phyloP scores from a whole-genome alignment of 495 filamentous ascomycete genomes.

The Aspergillus incahuasiensis region DNA sequence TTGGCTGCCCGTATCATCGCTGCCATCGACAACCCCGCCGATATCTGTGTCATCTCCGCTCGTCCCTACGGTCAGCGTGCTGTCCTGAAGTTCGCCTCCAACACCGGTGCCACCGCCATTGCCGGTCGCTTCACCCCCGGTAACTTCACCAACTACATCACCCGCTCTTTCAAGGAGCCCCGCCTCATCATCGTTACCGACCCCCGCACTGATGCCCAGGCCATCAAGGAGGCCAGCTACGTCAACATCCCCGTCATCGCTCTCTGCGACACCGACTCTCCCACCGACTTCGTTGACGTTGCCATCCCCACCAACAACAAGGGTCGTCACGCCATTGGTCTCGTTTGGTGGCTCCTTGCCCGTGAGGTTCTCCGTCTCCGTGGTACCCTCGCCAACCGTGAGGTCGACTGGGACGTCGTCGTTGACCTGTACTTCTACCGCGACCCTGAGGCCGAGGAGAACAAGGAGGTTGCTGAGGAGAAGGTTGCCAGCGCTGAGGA shows the following conservation, averaged over 20 bases:
- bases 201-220: constrained; percentile 98
- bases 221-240: constrained; percentile 99
- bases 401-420: constrained; percentile 97
- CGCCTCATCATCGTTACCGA: constrained; percentile 99
- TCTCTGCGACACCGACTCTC: constrained; percentile 98
- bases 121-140: constrained; percentile 99
- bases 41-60: constrained; percentile 98
- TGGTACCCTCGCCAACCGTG: constrained; percentile 88
- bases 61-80: constrained; percentile 99
- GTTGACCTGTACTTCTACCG: constrained; percentile 99
- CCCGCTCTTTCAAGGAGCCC: constrained; percentile 99
- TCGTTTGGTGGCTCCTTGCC: constrained; percentile 99
- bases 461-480: constrained; percentile 77
- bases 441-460: constrained; percentile 96
- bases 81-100: constrained; percentile 96
- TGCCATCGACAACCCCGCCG: constrained; percentile 97
- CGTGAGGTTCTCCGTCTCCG: constrained; percentile 98
- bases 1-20: constrained; percentile 97
- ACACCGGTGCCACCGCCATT: constrained; percentile 96
- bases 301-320: constrained; percentile 99
- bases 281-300: constrained; percentile 98
- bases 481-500: constrained; percentile 77
- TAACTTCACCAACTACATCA: constrained; percentile 99
- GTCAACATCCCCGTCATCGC: constrained; percentile 99
- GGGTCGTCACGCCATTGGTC: constrained; percentile 96